Conservation (phyloP, 2,329 filamentous ascomycete species). For the Fusarium mexicanum region DNA sequence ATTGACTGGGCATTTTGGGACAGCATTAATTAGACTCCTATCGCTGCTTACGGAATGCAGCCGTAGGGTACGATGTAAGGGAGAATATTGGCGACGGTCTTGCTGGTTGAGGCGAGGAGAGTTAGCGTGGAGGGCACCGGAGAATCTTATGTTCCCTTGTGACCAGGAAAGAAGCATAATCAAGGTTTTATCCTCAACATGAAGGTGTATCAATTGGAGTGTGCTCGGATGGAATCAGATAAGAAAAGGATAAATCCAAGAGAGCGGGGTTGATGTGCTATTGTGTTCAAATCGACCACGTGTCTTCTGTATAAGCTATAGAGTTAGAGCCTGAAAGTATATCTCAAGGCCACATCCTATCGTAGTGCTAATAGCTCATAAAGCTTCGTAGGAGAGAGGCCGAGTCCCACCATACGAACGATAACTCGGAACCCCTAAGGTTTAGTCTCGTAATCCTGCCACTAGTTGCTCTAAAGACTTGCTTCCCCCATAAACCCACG, state of each 20-base stretch:
- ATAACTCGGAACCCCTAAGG: too few species aligned
- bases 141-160: too few species aligned
- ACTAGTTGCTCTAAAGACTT: not conserved
- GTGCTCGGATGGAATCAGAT: accelerated
- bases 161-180: too few species aligned
- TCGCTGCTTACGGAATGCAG: too few species aligned
- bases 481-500: not conserved
- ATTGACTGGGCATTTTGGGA: slow-evolving; percentile 28
- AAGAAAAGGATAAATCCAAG: not conserved
- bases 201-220: too few species aligned
- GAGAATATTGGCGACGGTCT: too few species aligned
- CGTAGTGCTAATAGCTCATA: not conserved
- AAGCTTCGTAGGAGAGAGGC: not conserved
- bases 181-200: too few species aligned
- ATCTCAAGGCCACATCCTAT: not conserved
- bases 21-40: not conserved
- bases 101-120: too few species aligned
- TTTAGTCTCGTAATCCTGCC: not conserved
- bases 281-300: not conserved
- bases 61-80: too few species aligned
- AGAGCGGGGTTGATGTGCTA: not conserved
- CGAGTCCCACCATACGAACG: not conserved
- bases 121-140: too few species aligned
- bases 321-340: not conserved
- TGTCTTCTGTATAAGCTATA: accelerated